Evolutionary conservation across 305 asterid genomes (phyloP).

Genomic region (Rubia peregrina): DNA sequence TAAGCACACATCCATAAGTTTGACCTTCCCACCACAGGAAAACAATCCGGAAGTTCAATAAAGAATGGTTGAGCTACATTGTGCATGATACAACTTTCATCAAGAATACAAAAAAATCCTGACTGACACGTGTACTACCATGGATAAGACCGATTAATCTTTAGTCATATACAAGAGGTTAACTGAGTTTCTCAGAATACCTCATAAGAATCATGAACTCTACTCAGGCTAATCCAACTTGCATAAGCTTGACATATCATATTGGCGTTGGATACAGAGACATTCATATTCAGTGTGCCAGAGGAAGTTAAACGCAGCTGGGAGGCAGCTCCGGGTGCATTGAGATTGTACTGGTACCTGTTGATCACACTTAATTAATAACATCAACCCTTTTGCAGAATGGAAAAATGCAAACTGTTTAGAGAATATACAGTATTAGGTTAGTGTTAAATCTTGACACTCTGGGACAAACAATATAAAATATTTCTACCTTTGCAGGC

Average conservation of each 20-base stretch:
- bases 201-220: slow-evolving; percentile 44
- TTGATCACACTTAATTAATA: background rate
- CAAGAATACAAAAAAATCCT: background rate
- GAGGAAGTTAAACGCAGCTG: slow-evolving; percentile 75
- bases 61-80: slow-evolving; percentile 2
- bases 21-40: background rate
- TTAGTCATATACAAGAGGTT: slow-evolving; percentile 1
- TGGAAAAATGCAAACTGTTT: background rate
- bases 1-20: background rate
- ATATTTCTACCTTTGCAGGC: background rate
- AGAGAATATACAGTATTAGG: background rate
- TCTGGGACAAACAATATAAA: background rate
- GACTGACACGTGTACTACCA: background rate
- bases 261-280: slow-evolving; percentile 84
- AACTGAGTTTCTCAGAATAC: slow-evolving; percentile 26
- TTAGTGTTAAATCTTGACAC: background rate
- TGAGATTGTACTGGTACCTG: slow-evolving; percentile 75
- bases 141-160: background rate
- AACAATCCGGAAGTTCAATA: background rate
- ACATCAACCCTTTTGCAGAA: background rate
- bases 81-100: slow-evolving; percentile 4
- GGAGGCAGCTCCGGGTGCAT: slow-evolving; percentile 77
- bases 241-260: slow-evolving; percentile 92
- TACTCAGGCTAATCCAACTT: slow-evolving; percentile 83
- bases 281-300: slow-evolving; percentile 68